Evolutionary conservation across 768 basidiomycete species (phyloP).

Genomic region (Amanita pseudoporphyria): DNA sequence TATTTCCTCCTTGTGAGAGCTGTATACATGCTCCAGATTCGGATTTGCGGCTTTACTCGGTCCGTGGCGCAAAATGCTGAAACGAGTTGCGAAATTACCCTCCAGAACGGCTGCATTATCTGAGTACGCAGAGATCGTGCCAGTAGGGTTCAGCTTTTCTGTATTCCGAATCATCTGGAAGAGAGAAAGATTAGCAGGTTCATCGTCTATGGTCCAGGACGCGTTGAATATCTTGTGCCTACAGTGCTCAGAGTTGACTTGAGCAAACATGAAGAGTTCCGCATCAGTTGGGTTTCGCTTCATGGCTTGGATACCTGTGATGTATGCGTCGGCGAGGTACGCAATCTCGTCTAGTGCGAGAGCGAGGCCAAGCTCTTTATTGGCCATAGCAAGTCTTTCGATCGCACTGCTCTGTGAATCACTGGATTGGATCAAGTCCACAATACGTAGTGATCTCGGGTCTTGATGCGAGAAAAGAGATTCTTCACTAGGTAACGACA

Average conservation of each 20-base stretch:
- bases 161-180: slow-evolving; percentile 99
- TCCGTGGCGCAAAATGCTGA: slow-evolving; percentile 37
- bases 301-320: slow-evolving; percentile 56
- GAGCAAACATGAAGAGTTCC: slow-evolving; percentile 99
- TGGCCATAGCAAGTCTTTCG: slow-evolving; percentile 63
- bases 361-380: slow-evolving; percentile 82
- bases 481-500: slow-evolving; percentile 46
- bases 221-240: slow-evolving; percentile 99
- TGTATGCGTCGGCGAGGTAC: slow-evolving; percentile 85
- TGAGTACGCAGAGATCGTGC: slow-evolving; percentile 94
- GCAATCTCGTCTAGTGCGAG: slow-evolving; percentile 84
- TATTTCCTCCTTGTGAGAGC: slow-evolving; percentile 54
- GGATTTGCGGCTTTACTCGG: slow-evolving; percentile 14
- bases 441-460: slow-evolving; percentile 60
- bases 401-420: slow-evolving; percentile 33
- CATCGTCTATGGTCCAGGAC: slow-evolving; percentile 82
- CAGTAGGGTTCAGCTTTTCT: slow-evolving; percentile 60
- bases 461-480: slow-evolving; percentile 48
- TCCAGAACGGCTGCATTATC: slow-evolving; percentile 96
- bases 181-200: slow-evolving; percentile 55
- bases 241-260: slow-evolving; percentile 99
- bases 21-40: slow-evolving; percentile 36
- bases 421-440: slow-evolving; percentile 41
- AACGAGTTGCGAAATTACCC: slow-evolving; percentile 67
- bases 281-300: slow-evolving; percentile 90